A percentile compares a stretch with the other conserved stretches of the same genome.
Evolutionary conservation across 106 monocot species (phyloP).

Genomic region (Alisma plantagoaquatica): DNA sequence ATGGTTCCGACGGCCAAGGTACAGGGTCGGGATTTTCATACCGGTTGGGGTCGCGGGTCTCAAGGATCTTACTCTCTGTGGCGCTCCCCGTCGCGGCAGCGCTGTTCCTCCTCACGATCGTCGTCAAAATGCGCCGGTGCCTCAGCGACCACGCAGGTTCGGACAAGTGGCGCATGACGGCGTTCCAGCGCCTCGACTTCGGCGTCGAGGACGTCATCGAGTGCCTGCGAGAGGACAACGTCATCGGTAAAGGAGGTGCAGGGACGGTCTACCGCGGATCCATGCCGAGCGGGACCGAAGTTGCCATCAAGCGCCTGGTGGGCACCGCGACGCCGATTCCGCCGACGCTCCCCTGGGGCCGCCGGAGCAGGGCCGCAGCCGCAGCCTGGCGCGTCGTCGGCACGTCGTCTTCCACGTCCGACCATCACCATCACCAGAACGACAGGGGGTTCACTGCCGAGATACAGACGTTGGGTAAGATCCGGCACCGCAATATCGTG

Average conservation of each 20-base stretch:
- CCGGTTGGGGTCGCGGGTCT: too few species aligned
- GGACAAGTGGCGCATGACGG: slow-evolving; percentile 55
- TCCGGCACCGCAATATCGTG: slow-evolving; percentile 87
- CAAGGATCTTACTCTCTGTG: slow-evolving; percentile 13
- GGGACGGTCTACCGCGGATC: slow-evolving; percentile 78
- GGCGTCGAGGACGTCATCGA: slow-evolving; percentile 54
- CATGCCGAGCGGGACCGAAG: slow-evolving; percentile 42
- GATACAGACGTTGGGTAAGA: slow-evolving; percentile 75
- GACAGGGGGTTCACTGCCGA: slow-evolving; percentile 90
- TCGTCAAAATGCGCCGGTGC: slow-evolving; percentile 3
- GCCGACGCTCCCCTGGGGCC: too few species aligned
- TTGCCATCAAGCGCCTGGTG: slow-evolving; percentile 71
- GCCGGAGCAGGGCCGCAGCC: too few species aligned
- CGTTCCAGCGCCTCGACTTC: slow-evolving; percentile 76
- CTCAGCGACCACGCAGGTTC: slow-evolving; percentile 8
- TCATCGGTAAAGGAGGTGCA: slow-evolving; percentile 91
- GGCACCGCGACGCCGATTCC: too few species aligned
- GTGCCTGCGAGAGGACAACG: slow-evolving; percentile 85
- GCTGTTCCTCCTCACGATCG: neutral
- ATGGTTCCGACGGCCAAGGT: too few species aligned
- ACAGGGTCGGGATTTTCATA: too few species aligned
- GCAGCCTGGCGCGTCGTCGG: too few species aligned
- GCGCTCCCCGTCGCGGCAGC: slow-evolving; percentile 2
- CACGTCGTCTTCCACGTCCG: too few species aligned
- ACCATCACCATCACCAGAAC: too few species aligned